Conservation (phyloP, 148 eudicot genomes). For the Rheum nobile region DNA sequence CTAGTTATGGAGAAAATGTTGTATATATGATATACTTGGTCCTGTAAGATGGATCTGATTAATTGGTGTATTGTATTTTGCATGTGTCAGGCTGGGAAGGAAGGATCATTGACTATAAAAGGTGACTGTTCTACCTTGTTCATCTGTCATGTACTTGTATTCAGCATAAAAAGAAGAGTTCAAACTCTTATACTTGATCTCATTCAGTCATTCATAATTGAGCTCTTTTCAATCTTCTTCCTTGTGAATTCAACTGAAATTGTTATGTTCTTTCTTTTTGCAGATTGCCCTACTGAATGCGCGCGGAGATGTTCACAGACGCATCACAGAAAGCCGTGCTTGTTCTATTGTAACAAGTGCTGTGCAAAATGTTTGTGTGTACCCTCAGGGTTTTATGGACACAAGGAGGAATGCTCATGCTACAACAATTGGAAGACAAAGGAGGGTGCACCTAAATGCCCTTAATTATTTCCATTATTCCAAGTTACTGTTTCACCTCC, state of each 20-base stretch:
- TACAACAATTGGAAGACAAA: conserved; percentile 3
- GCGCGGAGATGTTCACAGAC: neutral
- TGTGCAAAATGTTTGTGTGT: conserved; percentile 7
- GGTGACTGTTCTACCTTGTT: neutral
- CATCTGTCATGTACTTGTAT: neutral
- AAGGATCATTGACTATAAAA: neutral
- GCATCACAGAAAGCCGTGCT: neutral
- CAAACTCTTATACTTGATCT: too few relatives aligned
- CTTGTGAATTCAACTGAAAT: neutral
- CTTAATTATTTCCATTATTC: neutral
- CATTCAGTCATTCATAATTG: neutral
- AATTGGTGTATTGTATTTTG: neutral
- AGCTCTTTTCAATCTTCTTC: too few relatives aligned
- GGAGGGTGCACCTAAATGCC: conserved; percentile 6
- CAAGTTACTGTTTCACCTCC: too few relatives aligned
- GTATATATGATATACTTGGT: too few relatives aligned
- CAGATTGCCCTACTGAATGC: neutral
- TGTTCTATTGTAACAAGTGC: conserved; percentile 8
- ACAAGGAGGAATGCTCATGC: conserved; percentile 3
- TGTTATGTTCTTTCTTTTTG: neutral
- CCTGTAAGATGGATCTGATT: neutral
- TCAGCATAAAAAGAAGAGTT: too few relatives aligned
- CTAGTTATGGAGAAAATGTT: too few relatives aligned
- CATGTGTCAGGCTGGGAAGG: conserved; percentile 1
- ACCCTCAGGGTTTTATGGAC: conserved; percentile 2